These are phyloP conservation scores for Leishmania aethiopica DNA, from an alignment of 208 protist species.

Conservation along the genomic window DNA sequence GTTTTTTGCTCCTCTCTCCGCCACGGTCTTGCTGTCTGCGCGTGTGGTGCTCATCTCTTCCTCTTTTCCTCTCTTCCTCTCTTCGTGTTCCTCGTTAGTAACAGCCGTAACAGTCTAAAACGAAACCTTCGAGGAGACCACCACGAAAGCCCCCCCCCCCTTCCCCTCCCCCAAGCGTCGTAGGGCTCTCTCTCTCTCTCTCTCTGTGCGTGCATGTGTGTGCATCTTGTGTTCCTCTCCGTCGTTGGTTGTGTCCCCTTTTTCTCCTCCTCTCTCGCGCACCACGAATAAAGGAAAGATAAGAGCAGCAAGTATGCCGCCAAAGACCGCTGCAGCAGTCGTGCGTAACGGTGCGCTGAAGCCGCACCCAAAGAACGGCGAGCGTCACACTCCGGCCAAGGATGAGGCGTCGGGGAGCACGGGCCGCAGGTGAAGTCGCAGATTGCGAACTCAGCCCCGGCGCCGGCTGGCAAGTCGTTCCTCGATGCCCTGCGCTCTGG, in stretches of 20 bases:
- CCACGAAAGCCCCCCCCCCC: background rate
- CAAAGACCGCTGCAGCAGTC: constrained; percentile 27
- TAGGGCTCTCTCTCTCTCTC: background rate
- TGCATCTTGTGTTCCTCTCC: background rate
- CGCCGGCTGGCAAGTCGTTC: constrained; percentile 65
- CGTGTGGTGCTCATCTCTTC: background rate
- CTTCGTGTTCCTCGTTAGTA: too few relatives aligned
- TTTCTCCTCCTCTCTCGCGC: background rate
- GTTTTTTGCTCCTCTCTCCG: background rate
- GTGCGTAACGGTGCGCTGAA: constrained; percentile 31
- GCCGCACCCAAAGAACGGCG: constrained; percentile 24
- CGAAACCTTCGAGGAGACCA: background rate
- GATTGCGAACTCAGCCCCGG: constrained; percentile 59
- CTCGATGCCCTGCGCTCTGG: constrained; percentile 62
- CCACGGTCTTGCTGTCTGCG: background rate
- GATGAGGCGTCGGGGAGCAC: constrained; percentile 39
- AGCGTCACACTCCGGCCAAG: constrained; percentile 22
- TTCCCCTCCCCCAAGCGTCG: background rate
- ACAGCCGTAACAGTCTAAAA: too few relatives aligned
- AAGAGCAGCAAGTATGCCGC: constrained; percentile 30
- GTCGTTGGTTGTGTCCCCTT: background rate
- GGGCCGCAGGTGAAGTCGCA: constrained; percentile 57
- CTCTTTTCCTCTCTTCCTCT: background rate
- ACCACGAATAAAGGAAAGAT: constrained; percentile 23
- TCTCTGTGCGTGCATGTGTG: background rate